phyloP scores from a whole-genome alignment of 2,329 filamentous ascomycete genomes.

The Fusarium sterilihyphosum region DNA sequence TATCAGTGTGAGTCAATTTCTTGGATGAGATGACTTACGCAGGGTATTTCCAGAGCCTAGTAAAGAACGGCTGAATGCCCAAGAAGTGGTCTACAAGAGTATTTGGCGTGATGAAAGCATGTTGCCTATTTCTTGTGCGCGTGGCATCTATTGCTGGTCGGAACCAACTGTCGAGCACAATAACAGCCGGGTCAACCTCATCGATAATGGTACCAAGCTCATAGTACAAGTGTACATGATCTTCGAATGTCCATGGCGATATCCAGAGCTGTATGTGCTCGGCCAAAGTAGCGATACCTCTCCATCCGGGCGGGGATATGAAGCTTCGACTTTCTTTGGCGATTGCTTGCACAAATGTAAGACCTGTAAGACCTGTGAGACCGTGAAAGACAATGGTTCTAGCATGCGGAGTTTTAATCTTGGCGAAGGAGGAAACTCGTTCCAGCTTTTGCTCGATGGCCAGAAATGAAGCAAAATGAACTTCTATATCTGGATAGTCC shows the following conservation, averaged over 20 bases:
- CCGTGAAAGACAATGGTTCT: not conserved
- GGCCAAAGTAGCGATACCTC: not conserved
- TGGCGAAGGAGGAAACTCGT: not conserved
- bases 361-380: not conserved
- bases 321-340: not conserved
- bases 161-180: not conserved
- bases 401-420: not conserved
- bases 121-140: not conserved
- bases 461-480: constrained; percentile 50
- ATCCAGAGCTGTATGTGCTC: constrained; percentile 19
- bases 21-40: constrained; percentile 3
- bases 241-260: not conserved
- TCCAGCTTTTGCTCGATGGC: not conserved
- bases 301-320: not conserved
- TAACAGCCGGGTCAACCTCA: not conserved
- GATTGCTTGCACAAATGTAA: not conserved
- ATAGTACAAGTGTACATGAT: not conserved
- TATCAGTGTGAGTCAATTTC: not conserved
- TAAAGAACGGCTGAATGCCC: constrained; percentile 16
- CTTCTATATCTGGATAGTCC: constrained; percentile 44
- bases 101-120: constrained; percentile 3
- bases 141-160: constrained; percentile 6
- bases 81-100: constrained; percentile 27
- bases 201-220: not conserved
- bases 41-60: constrained; percentile 39